Base-by-base conservation (phyloP, 352 stramenopile species). In the Globisporangium megalacanthum region DNA sequence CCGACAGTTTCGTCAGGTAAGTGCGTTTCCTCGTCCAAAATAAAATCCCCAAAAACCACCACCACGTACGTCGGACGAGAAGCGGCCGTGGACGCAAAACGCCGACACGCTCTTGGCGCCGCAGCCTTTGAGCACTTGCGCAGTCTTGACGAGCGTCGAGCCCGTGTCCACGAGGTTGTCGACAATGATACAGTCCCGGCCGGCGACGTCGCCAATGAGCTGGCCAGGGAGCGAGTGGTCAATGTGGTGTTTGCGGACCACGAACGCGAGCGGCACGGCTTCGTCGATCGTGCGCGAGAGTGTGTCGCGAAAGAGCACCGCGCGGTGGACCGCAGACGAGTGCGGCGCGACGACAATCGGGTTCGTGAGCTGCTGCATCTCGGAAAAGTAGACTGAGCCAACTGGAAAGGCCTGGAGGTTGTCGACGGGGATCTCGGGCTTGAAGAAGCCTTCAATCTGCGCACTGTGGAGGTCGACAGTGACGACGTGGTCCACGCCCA, bases 401-500 rank as follows among this genome's bases (percentile, higher is more conserved):
- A 95, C 80, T n/a, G 85, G 85, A 57, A 89, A 92, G 17, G 85
- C 85, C 50, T 90, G 75, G 6, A 95, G 69, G 54, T 95, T 95
- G 55, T 95, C 85, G 17, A 95, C 83, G 22, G 85, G 83, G 39
- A 95, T 87, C 52, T 87, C 69, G 8, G 85, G 85, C 60, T 92
- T 91, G 67, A 95, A 95, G 52, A 95, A 95, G 19, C 85, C 85
- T 64, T 95, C 85, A 54, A 93, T 91, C 64, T 95, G 85, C 39
- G 83, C 79, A 46, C 83, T 95, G 72, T 95, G 85, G n/a, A 95
- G 70, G 46, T 95, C 83, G 22, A 95, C 82, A 0, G 85, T 93
- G 62, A 95, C 83, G 20, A 95, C 83, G 62, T 93, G 85, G 56
- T 95, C 83, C 56, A 95, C 83, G 29, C 85, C 85, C 83, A 95